phyloP scores from a whole-genome alignment of 73 alveolate species.

The Paramecium sonneborni region DNA sequence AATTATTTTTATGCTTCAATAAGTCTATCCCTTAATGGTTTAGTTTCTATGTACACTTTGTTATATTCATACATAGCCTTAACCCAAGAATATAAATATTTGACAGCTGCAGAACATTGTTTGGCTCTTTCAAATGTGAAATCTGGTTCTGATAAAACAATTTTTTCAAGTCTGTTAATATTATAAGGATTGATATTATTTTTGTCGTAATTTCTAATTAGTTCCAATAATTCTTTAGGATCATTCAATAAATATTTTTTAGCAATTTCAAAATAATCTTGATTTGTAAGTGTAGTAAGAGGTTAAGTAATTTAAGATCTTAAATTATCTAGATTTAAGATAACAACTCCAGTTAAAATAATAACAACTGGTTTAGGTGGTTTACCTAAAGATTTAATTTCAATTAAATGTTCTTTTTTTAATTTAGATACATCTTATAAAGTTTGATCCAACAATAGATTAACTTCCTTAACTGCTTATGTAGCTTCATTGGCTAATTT shows the following conservation, averaged over 20 bases:
- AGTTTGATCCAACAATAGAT: conserved; percentile 27
- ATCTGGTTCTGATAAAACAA: conserved; percentile 50
- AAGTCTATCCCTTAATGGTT: conserved; percentile 57
- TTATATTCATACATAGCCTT: conserved; percentile 69
- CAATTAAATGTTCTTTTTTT: conserved; percentile 65
- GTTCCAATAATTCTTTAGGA: conserved; percentile 64
- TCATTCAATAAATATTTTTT: conserved; percentile 55
- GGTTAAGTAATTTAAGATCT: neutral
- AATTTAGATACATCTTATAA: conserved; percentile 59
- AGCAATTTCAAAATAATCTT: conserved; percentile 65
- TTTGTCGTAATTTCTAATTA: conserved; percentile 44
- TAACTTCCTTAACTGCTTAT: conserved; percentile 53
- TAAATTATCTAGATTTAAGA: conserved; percentile 36
- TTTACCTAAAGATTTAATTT: conserved; percentile 57
- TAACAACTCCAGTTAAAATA: conserved; percentile 59
- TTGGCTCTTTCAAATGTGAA: conserved; percentile 64
- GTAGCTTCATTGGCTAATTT: conserved; percentile 60
- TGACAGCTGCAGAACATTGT: conserved; percentile 61
- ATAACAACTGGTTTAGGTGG: conserved; percentile 66
- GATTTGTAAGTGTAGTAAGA: neutral
- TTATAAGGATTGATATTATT: conserved; percentile 42
- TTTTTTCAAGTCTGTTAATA: conserved; percentile 15
- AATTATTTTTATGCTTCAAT: neutral
- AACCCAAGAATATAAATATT: conserved; percentile 60
- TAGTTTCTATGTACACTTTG: conserved; percentile 61